These are phyloP conservation scores for Starmerella vaccinii DNA, from an alignment of 805 yeast species.

Conservation along the genomic window DNA sequence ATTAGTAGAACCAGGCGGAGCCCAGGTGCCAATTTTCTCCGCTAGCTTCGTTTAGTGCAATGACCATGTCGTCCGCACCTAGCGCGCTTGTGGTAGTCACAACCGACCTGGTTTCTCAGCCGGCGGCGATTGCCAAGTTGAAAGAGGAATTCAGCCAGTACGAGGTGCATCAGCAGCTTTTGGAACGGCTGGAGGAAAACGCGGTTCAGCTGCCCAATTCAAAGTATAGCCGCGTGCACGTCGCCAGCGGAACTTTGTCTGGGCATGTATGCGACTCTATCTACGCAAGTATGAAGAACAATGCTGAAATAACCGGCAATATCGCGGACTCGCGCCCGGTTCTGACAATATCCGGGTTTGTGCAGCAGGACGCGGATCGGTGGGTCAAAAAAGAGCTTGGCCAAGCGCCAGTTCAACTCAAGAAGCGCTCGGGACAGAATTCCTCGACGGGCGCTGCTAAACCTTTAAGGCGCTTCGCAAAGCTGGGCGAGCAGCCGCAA, in stretches of 20 bases:
- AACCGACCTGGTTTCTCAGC: conserved; percentile 23
- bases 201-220: conserved; percentile 29
- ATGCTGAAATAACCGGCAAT: conserved; percentile 30
- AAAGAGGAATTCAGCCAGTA: conserved; percentile 11
- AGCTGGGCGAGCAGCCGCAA: conserved; percentile 15
- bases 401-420: neutral
- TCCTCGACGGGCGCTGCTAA: neutral
- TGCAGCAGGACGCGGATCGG: conserved; percentile 25
- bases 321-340: conserved; percentile 15
- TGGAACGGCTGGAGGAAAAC: conserved; percentile 31
- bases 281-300: conserved; percentile 26
- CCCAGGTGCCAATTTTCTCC: neutral
- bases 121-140: conserved; percentile 19
- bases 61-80: neutral
- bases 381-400: conserved; percentile 1
- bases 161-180: conserved; percentile 30
- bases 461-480: conserved; percentile 1
- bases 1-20: neutral
- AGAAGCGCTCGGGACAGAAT: neutral
- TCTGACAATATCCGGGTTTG: conserved; percentile 36
- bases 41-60: neutral
- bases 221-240: conserved; percentile 25
- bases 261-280: conserved; percentile 26
- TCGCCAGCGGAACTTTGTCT: conserved; percentile 25
- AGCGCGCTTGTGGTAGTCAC: conserved; percentile 22